Evolutionary conservation across 345 rosid genomes (phyloP), one percentile per base, ranked within the genome.

Genomic region (Eutrema japonicum): DNA sequence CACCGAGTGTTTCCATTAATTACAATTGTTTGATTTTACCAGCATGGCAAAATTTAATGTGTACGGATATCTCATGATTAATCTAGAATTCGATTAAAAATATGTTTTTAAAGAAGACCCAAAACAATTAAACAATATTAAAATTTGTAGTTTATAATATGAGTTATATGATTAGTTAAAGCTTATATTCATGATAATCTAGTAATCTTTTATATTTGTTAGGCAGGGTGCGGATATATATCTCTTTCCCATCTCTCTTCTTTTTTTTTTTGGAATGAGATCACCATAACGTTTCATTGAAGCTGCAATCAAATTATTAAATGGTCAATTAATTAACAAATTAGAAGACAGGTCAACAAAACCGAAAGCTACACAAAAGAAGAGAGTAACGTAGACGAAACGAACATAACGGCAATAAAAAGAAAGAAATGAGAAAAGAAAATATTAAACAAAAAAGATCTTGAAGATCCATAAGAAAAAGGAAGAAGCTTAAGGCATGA

Each of bases 371-470:
- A 70, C 33, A 55, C 47, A 68, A 49, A 76, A 64, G 71, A 49
- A 76, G 71, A 76, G 75, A 76, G 79, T 76, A 76, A 76, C 66
- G 54, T 55, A 76, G 79, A 76, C 79, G 79, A 76, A 76, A 76
- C 79, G 75, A 76, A 76, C 79, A 76, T 76, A 70, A 76, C 79
- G 79, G 79, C 79, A 76, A 55, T 71, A 76, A 76, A 68, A 63
- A 30, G 42, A 76, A 62, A 59, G 3, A 51, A 74, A 30, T 36
- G 42, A 4, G 36, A 37, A 36, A 57, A 57, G 29, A 58, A 58
- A 12, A 49, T 5, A 38, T 26, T 11, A 75, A 36, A 52, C 46
- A 33, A 48, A 27, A 61, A 53, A 16, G 75, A 70, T 64, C 70
- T 76, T 76, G 79, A 76, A 63, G 79, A 76, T 76, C 79, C 79